A percentile compares a stretch with the other conserved stretches of the same genome.
Conservation (phyloP, 1,139 yeast species). For the Geotrichum cucujoidarum region DNA sequence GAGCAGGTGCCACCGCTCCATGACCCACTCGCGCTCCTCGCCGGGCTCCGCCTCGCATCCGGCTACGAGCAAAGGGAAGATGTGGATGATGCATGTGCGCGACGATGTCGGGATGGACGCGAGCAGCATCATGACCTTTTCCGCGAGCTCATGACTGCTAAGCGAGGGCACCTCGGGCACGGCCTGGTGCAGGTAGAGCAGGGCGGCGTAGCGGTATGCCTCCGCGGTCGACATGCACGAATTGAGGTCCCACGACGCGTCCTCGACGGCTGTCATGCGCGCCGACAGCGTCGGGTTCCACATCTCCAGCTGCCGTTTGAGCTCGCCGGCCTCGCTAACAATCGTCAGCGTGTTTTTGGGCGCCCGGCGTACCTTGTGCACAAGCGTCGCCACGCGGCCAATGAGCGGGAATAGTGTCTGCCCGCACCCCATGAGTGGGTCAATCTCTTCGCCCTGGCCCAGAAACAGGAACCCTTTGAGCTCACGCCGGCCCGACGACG, state of each 20-base stretch:
- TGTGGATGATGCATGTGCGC: slow-evolving; percentile 52
- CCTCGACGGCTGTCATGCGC: slow-evolving; percentile 39
- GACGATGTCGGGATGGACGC: slow-evolving; percentile 63
- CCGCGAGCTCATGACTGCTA: slow-evolving; percentile 53
- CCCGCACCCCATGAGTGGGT: slow-evolving; percentile 63
- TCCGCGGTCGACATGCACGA: slow-evolving; percentile 66
- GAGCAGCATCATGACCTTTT: slow-evolving; percentile 52
- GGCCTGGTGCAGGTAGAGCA: slow-evolving; percentile 60
- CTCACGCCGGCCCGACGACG: slow-evolving; percentile 1
- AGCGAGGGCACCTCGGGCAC: slow-evolving; percentile 62
- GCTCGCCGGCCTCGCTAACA: slow-evolving; percentile 52
- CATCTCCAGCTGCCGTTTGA: slow-evolving; percentile 47
- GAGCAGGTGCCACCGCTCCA: slow-evolving; percentile 53
- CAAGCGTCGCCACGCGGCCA: slow-evolving; percentile 57
- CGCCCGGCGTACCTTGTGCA: slow-evolving; percentile 45
- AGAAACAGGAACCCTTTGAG: slow-evolving; percentile 15
- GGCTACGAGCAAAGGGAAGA: slow-evolving; percentile 58
- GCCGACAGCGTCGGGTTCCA: slow-evolving; percentile 49
- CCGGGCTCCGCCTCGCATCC: slow-evolving; percentile 57
- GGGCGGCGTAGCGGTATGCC: slow-evolving; percentile 56
- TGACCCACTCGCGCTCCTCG: slow-evolving; percentile 61
- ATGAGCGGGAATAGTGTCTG: slow-evolving; percentile 58
- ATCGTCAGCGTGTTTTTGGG: slow-evolving; percentile 43
- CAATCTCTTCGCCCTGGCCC: slow-evolving; percentile 41
- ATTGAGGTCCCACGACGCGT: slow-evolving; percentile 51